Conservation (phyloP, 148 eudicot genomes). For the Rhododendron mucronatum region DNA sequence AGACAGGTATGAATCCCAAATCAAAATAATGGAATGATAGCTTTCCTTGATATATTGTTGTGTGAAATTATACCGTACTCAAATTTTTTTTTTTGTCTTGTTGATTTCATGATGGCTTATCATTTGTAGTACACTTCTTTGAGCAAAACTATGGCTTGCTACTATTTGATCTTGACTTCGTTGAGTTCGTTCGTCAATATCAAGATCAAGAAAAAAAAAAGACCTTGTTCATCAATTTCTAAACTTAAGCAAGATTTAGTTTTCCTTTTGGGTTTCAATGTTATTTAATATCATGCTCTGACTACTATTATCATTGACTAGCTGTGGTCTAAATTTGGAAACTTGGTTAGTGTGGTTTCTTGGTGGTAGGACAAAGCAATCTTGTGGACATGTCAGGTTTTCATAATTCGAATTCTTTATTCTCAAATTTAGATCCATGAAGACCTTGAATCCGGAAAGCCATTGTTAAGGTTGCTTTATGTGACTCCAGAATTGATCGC, state of each 20-base stretch:
- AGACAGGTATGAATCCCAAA: neutral
- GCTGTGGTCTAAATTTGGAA: neutral
- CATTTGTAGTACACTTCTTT: neutral
- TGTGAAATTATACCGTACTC: neutral
- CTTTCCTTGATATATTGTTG: neutral
- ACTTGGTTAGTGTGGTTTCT: neutral
- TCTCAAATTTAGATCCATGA: conserved; percentile 59
- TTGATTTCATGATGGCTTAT: neutral
- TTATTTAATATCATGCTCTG: conserved; percentile 1
- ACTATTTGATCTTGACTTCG: neutral
- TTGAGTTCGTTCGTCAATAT: neutral
- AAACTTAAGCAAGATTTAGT: neutral
- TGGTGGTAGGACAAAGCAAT: neutral
- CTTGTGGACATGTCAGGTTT: neutral
- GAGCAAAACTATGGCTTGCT: neutral
- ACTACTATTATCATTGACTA: neutral
- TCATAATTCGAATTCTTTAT: neutral
- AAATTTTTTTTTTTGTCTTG: neutral
- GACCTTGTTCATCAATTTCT: neutral
- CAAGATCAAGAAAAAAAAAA: neutral
- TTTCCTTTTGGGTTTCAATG: neutral
- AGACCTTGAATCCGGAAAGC: conserved; percentile 83
- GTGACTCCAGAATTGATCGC: conserved; percentile 96
- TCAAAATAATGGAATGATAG: neutral
- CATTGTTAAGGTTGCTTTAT: conserved; percentile 73